Base-by-base conservation (phyloP, 495 filamentous ascomycete genomes). In the Neurospora africana region DNA sequence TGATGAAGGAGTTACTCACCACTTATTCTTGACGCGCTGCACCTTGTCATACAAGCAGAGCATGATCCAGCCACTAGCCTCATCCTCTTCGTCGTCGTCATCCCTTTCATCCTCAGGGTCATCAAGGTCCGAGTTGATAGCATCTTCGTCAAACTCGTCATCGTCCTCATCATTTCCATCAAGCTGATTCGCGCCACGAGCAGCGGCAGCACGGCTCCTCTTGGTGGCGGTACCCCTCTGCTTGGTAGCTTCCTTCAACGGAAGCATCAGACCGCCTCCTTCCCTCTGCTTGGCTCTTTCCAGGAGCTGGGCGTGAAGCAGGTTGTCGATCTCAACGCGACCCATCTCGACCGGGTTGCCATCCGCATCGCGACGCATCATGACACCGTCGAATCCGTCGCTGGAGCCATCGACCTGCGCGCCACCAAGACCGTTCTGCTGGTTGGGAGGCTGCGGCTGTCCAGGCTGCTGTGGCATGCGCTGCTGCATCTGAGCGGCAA, bases 31-130 rank as follows among this genome's bases (percentile, higher is more conserved):
- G 72, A 98, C 96, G 69, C 95, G 87, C 82, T 98, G 94, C 23
- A 99, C 95, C 85, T 99, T 99, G 84, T 99, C 95, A 78, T 99
- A 99, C 77, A 95, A 97, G 84, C 95, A 99, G 44, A 98, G 89
- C 92, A 98, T 98, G 81, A 95, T 92, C 73, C 96, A 91, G 2
- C 88, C 89, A 72, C 82, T 83, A 5, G 86, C 86, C 21, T 94
- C 90, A 70, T 97, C 94, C 47, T 98, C 94, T 33, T 87, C 90
- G 30, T 94, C 91, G 17, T 92, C 91, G 11, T 92, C 89, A 67
- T 91, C 89, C 13, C 89, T 82, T 17, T 91, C 88, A 68, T 99
- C 95, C 71, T 97, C 93, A 0, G 95, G 90, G 77, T 99, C 95
- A 78, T 99, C 95, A 3, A 99, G 89, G 77, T 98, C 95, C 0